A percentile compares a stretch with the other conserved stretches of the same genome.
phyloP scores from a whole-genome alignment of 2,329 filamentous ascomycete genomes.

The Scytalidium lignicola region DNA sequence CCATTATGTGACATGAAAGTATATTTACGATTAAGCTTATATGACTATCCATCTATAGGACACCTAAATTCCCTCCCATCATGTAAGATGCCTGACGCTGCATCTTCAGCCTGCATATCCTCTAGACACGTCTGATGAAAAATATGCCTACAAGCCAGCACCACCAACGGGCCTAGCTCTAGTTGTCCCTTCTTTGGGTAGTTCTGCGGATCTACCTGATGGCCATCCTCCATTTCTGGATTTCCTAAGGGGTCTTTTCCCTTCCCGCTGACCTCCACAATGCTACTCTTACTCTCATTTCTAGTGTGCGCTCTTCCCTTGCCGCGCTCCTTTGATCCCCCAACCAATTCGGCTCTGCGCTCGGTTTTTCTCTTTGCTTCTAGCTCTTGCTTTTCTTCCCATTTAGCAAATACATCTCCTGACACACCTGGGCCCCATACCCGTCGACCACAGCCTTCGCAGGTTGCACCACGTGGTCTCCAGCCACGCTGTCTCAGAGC shows the following conservation, averaged over 20 bases:
- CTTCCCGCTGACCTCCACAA: slow-evolving; percentile 12
- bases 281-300: slow-evolving; percentile 20
- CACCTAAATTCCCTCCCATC: slow-evolving; percentile 33
- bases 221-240: slow-evolving; percentile 33
- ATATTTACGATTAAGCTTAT: slow-evolving; percentile 5
- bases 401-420: slow-evolving; percentile 71
- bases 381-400: slow-evolving; percentile 58
- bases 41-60: slow-evolving; percentile 34
- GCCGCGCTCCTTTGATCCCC: slow-evolving; percentile 30
- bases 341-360: slow-evolving; percentile 23
- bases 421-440: slow-evolving; percentile 88
- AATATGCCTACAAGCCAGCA: slow-evolving; percentile 66
- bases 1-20: too few relatives aligned
- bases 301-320: slow-evolving; percentile 34
- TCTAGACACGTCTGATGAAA: slow-evolving; percentile 68
- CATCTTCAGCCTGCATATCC: slow-evolving; percentile 50
- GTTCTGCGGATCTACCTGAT: slow-evolving; percentile 25
- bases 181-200: slow-evolving; percentile 35
- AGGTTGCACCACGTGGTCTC: slow-evolving; percentile 80
- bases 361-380: slow-evolving; percentile 38
- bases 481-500: slow-evolving; percentile 78
- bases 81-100: slow-evolving; percentile 53
- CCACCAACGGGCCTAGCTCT: slow-evolving; percentile 58
- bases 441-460: slow-evolving; percentile 76
- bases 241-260: slow-evolving; percentile 22